Percentiles rank a stretch among this genome's conserved stretches.
phyloP scores from a whole-genome alignment of 2,329 filamentous ascomycete genomes.

The Aspergillus sp. region DNA sequence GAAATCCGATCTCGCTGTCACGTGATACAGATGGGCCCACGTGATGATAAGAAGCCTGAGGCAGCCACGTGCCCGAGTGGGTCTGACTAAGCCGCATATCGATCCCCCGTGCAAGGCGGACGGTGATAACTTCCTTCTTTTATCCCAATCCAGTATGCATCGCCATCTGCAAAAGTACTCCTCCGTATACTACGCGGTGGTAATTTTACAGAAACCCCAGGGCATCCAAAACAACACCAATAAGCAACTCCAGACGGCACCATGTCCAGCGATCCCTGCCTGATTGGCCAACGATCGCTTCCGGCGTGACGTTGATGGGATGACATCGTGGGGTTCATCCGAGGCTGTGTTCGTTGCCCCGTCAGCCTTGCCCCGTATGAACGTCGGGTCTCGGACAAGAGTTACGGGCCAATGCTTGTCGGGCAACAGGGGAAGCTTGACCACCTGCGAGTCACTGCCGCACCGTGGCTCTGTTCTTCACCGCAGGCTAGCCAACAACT shows the following conservation, averaged over 20 bases:
- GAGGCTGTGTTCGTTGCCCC: conserved; percentile 6
- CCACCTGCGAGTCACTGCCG: background rate
- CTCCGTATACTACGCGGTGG: no score
- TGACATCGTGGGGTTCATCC: background rate
- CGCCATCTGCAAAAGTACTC: background rate
- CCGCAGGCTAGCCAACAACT: background rate
- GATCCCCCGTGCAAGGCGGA: background rate
- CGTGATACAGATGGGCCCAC: conserved; percentile 8
- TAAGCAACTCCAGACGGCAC: background rate
- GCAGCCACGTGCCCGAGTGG: background rate
- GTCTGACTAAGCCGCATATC: background rate
- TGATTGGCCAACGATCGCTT: background rate
- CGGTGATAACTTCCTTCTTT: background rate
- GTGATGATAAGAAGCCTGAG: conserved; percentile 8
- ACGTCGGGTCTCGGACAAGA: background rate
- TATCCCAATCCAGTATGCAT: background rate
- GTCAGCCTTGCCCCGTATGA: conserved; percentile 6
- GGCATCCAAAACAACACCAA: background rate
- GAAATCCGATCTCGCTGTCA: conserved; percentile 24
- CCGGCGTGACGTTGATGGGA: background rate
- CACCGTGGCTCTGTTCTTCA: background rate
- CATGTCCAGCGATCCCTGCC: background rate
- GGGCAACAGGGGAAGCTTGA: background rate
- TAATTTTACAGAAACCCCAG: background rate
- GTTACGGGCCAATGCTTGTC: background rate